Base-by-base conservation (phyloP, 1,284 basidiomycete species). In the Neolentinus lepideus region DNA sequence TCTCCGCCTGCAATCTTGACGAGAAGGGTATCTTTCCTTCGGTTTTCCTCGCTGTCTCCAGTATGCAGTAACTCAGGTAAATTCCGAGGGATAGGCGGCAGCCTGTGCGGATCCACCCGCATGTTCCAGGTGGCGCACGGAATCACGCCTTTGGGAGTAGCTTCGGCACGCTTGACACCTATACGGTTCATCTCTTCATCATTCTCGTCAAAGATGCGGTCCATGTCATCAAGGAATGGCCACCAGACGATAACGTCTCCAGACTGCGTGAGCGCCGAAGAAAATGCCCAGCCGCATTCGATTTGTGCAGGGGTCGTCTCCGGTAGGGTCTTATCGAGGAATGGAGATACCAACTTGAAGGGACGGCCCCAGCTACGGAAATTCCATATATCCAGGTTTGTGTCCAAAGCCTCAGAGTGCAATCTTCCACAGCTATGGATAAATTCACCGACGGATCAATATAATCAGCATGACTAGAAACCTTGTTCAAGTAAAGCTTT, bases 211-310 rank as follows among this genome's bases (percentile, higher is more conserved):
- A 43, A 43, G 29, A 82, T 67, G 3, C 60, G 59, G 8, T 69
- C 59, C 69, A 83, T 73, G 19, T 57, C 65, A 14, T 76, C 78
- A 2, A 66, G 66, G 60, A 79, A 78, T 1, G 90, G 90, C 81
- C 84, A 92, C 82, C 85, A 93, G 6, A 88, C 80, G 60, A 85
- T 79, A 31, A 92, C 81, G 33, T 83, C 77, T 1, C 91, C 90
- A 3, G 78, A 75, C 53, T 78, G 74, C 1, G 85, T 87, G 58
- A 95, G 80, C 31, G 83, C 75, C 1, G 84, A 78, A 6, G 85
- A 86, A 67, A 87, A 88, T 3, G 64, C 60, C 92, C 91, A 94
- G n/a, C 92, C 92, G 57, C 86, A 87, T 65, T 85, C 86, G 27
- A 92, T 75, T 66, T 93, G 91, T 1, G 79, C 64, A 4, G 84